Evolutionary conservation across 1,139 yeast genomes (phyloP).

Genomic region (Candida frijolesensis): DNA sequence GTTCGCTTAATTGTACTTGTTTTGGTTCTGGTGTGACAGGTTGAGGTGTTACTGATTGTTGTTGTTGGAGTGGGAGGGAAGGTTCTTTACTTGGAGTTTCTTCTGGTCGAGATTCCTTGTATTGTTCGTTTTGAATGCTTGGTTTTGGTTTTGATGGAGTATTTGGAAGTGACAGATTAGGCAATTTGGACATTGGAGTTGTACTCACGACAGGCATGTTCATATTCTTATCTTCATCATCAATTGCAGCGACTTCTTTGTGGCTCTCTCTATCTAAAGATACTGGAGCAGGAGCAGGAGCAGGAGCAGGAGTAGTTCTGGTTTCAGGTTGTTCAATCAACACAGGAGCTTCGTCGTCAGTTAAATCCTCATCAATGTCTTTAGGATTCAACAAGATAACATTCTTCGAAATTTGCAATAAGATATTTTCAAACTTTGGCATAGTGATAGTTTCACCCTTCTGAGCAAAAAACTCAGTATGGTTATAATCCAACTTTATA

Average conservation of each 20-base stretch:
- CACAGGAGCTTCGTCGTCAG: conserved; percentile 22
- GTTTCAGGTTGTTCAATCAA: conserved; percentile 17
- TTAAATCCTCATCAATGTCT: conserved; percentile 42
- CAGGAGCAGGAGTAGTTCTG: not conserved
- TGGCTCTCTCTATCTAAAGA: too few relatives aligned
- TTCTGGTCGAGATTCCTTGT: conserved; percentile 3
- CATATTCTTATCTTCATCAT: not conserved
- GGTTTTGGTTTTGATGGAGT: conserved; percentile 16
- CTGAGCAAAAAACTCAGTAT: conserved; percentile 60
- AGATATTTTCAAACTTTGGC: conserved; percentile 57
- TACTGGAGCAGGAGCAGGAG: conserved; percentile 5
- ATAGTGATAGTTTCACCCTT: conserved; percentile 56
- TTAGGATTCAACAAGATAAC: conserved; percentile 55
- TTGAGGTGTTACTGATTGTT: not conserved
- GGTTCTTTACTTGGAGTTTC: conserved; percentile 15
- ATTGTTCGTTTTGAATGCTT: not conserved
- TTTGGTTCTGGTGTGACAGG: not conserved
- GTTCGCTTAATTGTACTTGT: not conserved
- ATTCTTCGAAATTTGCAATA: conserved; percentile 65
- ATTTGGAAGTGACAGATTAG: conserved; percentile 11
- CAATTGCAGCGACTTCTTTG: too few relatives aligned
- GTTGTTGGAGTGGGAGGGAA: not conserved
- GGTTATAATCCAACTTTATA: conserved; percentile 43
- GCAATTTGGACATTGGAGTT: not conserved
- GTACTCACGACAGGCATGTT: not conserved